Conservation (phyloP, 1,284 basidiomycete species). For the Rhodofomes roseus region DNA sequence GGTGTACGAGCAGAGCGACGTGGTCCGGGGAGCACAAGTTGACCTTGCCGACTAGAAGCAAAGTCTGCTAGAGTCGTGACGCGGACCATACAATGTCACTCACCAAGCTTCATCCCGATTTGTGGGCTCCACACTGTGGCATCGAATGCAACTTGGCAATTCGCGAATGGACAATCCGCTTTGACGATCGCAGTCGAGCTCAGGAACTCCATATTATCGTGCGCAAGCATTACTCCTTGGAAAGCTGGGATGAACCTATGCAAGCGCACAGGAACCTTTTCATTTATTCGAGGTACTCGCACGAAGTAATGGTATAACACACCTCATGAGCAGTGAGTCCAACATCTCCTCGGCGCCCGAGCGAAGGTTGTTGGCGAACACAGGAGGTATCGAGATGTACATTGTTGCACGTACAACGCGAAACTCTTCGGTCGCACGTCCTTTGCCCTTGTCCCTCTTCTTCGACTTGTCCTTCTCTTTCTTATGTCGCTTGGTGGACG, state of each 20-base stretch:
- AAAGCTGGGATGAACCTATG: slow-evolving; percentile 88
- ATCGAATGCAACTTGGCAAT: slow-evolving; percentile 76
- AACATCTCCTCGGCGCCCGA: slow-evolving; percentile 84
- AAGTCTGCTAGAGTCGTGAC: background rate
- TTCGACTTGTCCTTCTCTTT: slow-evolving; percentile 24
- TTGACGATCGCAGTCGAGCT: slow-evolving; percentile 69
- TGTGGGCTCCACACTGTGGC: slow-evolving; percentile 89
- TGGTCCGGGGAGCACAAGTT: slow-evolving; percentile 94
- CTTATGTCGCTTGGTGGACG: slow-evolving; percentile 25
- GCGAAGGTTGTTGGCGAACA: slow-evolving; percentile 69
- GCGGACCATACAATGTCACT: slow-evolving; percentile 23
- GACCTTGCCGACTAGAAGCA: slow-evolving; percentile 70
- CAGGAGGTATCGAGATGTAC: slow-evolving; percentile 77
- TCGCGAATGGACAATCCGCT: slow-evolving; percentile 84
- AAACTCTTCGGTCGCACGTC: slow-evolving; percentile 48
- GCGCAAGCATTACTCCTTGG: slow-evolving; percentile 84
- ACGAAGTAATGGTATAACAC: slow-evolving; percentile 24
- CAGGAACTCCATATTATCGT: slow-evolving; percentile 75
- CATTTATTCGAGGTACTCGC: slow-evolving; percentile 9
- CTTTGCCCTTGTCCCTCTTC: slow-evolving; percentile 43
- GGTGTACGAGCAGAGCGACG: slow-evolving; percentile 88
- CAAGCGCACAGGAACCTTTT: background rate
- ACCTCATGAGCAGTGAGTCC: slow-evolving; percentile 94
- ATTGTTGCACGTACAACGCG: slow-evolving; percentile 63
- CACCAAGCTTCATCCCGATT: slow-evolving; percentile 83